phyloP scores from a whole-genome alignment of 2,329 filamentous ascomycete species.

The Colletotrichum tanaceti region DNA sequence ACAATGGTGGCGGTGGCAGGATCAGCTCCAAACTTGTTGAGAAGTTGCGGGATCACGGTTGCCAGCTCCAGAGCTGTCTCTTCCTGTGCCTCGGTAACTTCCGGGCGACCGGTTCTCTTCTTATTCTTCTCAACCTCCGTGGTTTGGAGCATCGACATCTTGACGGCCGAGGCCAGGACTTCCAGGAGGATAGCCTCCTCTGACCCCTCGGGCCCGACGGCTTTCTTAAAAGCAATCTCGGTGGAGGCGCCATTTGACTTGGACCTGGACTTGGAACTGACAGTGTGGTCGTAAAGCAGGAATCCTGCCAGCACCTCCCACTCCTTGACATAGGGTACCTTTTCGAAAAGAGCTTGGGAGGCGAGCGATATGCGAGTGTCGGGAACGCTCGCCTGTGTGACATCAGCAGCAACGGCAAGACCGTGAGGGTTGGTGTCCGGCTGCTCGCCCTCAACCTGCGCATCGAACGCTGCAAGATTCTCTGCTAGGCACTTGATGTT shows the following conservation, averaged over 20 bases:
- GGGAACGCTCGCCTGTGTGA: conserved; percentile 71
- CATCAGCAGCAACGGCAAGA: conserved; percentile 62
- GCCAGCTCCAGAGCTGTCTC: conserved; percentile 83
- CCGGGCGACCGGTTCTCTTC: conserved; percentile 68
- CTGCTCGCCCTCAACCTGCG: conserved; percentile 71
- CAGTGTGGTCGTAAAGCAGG: conserved; percentile 90
- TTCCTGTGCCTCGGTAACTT: conserved; percentile 79
- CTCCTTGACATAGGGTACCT: conserved; percentile 80
- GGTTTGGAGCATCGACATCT: conserved; percentile 74
- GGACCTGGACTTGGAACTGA: conserved; percentile 64
- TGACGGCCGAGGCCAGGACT: conserved; percentile 85
- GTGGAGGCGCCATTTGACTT: conserved; percentile 67
- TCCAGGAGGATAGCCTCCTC: conserved; percentile 91
- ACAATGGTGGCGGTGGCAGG: conserved; percentile 88
- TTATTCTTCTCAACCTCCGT: conserved; percentile 72
- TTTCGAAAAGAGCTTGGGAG: conserved; percentile 85
- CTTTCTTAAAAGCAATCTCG: conserved; percentile 73
- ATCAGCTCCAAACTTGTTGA: conserved; percentile 94
- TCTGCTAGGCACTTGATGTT: conserved; percentile 92
- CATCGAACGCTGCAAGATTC: conserved; percentile 83
- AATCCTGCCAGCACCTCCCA: conserved; percentile 94
- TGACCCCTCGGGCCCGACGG: conserved; percentile 76
- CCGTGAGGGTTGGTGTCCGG: conserved; percentile 56
- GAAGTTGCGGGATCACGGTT: conserved; percentile 80
- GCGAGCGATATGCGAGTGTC: conserved; percentile 89